These are phyloP conservation scores for Hura crepitans DNA, from an alignment of 441 rosid species.

Conservation along the genomic window DNA sequence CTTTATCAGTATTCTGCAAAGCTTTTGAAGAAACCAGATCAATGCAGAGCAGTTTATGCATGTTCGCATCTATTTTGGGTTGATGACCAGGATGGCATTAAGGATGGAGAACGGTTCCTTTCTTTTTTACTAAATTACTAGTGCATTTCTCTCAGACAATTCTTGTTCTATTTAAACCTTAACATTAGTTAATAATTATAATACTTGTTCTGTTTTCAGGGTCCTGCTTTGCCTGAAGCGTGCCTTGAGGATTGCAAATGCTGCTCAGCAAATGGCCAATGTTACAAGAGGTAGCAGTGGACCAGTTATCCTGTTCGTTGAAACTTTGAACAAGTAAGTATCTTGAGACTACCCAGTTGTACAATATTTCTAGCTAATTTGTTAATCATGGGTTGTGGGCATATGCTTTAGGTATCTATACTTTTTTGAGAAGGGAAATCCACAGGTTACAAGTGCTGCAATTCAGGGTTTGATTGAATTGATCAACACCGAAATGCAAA, in stretches of 20 bases:
- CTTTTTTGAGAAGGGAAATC: conserved; percentile 84
- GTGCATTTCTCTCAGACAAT: background rate
- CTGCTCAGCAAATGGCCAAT: conserved; percentile 85
- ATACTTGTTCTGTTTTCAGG: conserved; percentile 35
- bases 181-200: background rate
- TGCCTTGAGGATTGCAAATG: conserved; percentile 88
- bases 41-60: conserved; percentile 93
- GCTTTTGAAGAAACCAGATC: conserved; percentile 95
- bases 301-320: no score
- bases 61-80: conserved; percentile 98
- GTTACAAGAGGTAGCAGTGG: conserved; percentile 69
- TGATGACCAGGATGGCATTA: conserved; percentile 69
- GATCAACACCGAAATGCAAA: conserved; percentile 67
- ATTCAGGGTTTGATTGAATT: conserved; percentile 70
- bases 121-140: background rate
- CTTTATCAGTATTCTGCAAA: conserved; percentile 84
- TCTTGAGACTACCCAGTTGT: background rate
- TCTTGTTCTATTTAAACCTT: background rate
- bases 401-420: conserved; percentile 60
- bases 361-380: background rate
- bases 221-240: conserved; percentile 87
- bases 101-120: conserved; percentile 88
- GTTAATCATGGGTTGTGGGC: background rate
- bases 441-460: conserved; percentile 58
- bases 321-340: no score